A percentile compares a stretch with the other conserved stretches of the same genome.
phyloP scores from a whole-genome alignment of 441 rosid genomes.

The Euphorbia schlechtendalii region DNA sequence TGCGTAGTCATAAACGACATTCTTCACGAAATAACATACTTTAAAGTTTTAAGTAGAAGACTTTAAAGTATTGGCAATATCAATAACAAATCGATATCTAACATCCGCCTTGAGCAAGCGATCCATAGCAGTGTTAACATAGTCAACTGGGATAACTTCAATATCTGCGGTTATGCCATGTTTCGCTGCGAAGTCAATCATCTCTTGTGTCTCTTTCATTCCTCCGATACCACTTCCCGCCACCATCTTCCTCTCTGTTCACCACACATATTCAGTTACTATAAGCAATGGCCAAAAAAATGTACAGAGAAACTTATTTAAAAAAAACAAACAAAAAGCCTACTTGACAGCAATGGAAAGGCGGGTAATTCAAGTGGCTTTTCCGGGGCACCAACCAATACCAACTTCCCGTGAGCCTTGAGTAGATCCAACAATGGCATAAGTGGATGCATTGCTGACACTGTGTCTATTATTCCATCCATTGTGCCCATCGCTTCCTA shows the following conservation, averaged over 20 bases:
- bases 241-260: slow-evolving; percentile 40
- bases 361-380: slow-evolving; percentile 48
- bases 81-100: slow-evolving; percentile 58
- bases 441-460: slow-evolving; percentile 44
- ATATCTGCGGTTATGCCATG: slow-evolving; percentile 41
- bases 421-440: slow-evolving; percentile 40
- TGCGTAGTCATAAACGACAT: too few relatives aligned
- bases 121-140: too few relatives aligned
- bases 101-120: slow-evolving; percentile 44
- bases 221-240: slow-evolving; percentile 41
- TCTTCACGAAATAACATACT: too few relatives aligned
- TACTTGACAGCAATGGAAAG: slow-evolving; percentile 40
- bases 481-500: too few relatives aligned
- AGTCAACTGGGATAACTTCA: slow-evolving; percentile 43
- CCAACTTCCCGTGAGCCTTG: too few relatives aligned
- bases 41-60: not conserved
- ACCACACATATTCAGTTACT: too few relatives aligned
- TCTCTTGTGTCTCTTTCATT: too few relatives aligned
- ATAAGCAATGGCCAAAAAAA: too few relatives aligned
- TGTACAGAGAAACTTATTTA: too few relatives aligned
- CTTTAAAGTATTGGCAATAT: slow-evolving; percentile 34
- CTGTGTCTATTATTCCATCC: too few relatives aligned
- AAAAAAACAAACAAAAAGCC: not conserved
- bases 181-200: slow-evolving; percentile 51
- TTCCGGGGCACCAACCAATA: slow-evolving; percentile 42